Evolutionary conservation across 495 filamentous ascomycete genomes (phyloP).

Genomic region (Daldinia grandis): DNA sequence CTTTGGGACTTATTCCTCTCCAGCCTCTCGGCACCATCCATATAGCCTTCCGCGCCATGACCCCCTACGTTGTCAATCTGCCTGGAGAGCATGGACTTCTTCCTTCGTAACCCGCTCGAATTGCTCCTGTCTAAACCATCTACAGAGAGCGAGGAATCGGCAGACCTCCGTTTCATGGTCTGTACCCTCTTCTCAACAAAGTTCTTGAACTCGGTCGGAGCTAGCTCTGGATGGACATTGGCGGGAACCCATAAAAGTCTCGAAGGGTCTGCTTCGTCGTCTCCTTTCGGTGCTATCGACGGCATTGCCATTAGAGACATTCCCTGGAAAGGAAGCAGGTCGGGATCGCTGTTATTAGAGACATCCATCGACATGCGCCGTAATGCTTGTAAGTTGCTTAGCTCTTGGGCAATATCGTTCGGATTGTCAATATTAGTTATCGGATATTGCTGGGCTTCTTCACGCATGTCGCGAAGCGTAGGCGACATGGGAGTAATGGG

Average conservation of each 20-base stretch:
- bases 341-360: conserved; percentile 86
- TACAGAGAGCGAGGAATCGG: conserved; percentile 72
- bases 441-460: conserved; percentile 79
- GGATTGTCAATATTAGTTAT: conserved; percentile 92
- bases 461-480: conserved; percentile 62
- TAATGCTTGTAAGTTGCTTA: conserved; percentile 94
- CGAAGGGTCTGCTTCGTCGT: conserved; percentile 87
- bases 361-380: conserved; percentile 99
- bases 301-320: conserved; percentile 69
- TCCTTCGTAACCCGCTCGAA: conserved; percentile 76
- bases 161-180: conserved; percentile 83
- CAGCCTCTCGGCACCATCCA: conserved; percentile 87
- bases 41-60: conserved; percentile 68
- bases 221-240: conserved; percentile 90
- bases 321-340: conserved; percentile 82
- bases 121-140: conserved; percentile 66
- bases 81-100: conserved; percentile 94
- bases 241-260: conserved; percentile 96
- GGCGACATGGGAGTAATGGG: conserved; percentile 52
- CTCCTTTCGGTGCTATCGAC: conserved; percentile 75
- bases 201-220: conserved; percentile 94
- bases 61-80: conserved; percentile 82
- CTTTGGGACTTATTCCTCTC: conserved; percentile 75
- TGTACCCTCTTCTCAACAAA: conserved; percentile 94
- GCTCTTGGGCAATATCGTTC: conserved; percentile 90